Evolutionary conservation across 371 early-diverging fungal genomes (phyloP).

Genomic region (Mortierella sp.): DNA sequence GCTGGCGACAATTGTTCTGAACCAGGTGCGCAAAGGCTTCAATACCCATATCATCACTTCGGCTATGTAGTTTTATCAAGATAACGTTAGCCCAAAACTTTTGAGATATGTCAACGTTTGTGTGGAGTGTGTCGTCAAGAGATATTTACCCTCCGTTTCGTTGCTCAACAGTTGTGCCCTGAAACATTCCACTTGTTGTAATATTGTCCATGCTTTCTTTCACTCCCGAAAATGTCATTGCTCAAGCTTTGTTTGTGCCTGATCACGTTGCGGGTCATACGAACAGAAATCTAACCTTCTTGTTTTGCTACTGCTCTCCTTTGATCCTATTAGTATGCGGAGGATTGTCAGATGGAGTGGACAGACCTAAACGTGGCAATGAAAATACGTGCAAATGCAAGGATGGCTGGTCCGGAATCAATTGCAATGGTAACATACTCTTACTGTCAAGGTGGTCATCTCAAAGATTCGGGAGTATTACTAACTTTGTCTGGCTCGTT

Average conservation of each 20-base stretch:
- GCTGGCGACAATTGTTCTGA: conserved; percentile 90
- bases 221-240: neutral
- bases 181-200: neutral
- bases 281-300: conserved; percentile 3
- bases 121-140: neutral
- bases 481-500: neutral
- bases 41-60: conserved; percentile 81
- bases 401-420: conserved; percentile 93
- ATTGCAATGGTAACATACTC: conserved; percentile 81
- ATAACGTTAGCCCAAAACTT: conserved; percentile 30
- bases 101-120: too few relatives aligned
- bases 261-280: conserved; percentile 26
- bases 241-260: conserved; percentile 3
- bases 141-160: neutral
- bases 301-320: neutral
- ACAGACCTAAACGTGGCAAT: conserved; percentile 69
- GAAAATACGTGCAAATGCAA: conserved; percentile 79
- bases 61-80: conserved; percentile 85
- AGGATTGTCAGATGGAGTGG: conserved; percentile 72
- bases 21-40: conserved; percentile 77
- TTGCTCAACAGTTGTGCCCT: neutral
- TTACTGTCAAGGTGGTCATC: neutral
- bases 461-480: neutral
- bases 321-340: conserved; percentile 68
- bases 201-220: neutral